Percentiles rank a stretch among this genome's conserved stretches.
These are phyloP conservation scores for Echites panduratus DNA, from an alignment of 257 asterid species.

Conservation along the genomic window DNA sequence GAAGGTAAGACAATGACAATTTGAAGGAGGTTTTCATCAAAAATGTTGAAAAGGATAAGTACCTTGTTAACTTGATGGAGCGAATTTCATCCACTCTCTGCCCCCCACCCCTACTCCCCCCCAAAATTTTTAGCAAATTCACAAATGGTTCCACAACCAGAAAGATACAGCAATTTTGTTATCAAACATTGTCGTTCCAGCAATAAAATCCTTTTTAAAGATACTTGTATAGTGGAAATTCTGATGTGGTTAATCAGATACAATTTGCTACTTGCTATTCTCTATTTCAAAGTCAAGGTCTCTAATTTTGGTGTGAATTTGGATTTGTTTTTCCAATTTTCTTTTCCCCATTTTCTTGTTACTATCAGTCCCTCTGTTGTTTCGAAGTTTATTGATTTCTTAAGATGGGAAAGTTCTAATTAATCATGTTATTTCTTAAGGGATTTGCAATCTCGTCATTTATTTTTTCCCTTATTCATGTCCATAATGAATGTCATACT, in stretches of 20 bases:
- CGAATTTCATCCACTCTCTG: neutral
- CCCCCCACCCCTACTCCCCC: neutral
- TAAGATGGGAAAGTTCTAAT: neutral
- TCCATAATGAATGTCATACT: conserved; percentile 1
- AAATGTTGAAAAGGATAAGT: neutral
- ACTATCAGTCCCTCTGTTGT: neutral
- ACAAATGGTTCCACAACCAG: neutral
- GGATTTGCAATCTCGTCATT: neutral
- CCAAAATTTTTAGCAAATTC: neutral
- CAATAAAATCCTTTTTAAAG: too few relatives aligned
- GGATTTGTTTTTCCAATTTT: neutral
- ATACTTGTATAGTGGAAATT: too few relatives aligned
- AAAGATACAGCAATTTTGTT: neutral
- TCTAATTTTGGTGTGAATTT: neutral
- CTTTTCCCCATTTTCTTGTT: neutral
- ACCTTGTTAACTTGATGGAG: neutral
- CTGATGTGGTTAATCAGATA: too few relatives aligned
- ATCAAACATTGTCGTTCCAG: too few relatives aligned
- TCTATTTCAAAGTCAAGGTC: neutral
- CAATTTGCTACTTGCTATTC: neutral
- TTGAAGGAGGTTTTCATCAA: neutral
- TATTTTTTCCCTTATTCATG: neutral
- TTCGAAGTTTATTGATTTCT: neutral
- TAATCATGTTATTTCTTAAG: neutral
- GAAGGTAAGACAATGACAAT: neutral